phyloP scores from a whole-genome alignment of 2,329 filamentous ascomycete genomes.

The Aureobasidium sp. region DNA sequence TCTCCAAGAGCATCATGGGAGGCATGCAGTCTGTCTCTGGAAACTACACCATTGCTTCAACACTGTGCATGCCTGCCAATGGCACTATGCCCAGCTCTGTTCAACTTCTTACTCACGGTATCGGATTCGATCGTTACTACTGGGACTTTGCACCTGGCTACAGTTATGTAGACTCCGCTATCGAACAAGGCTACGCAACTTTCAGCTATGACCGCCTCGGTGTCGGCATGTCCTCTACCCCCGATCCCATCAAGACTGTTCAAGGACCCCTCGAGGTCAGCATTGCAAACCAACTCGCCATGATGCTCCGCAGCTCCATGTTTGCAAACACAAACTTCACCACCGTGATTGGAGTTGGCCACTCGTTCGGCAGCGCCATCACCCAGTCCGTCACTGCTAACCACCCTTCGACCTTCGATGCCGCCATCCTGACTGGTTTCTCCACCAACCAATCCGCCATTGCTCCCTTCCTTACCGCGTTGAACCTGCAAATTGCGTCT shows the following conservation, averaged over 20 bases:
- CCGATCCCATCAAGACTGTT: conserved; percentile 32
- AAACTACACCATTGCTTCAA: conserved; percentile 18
- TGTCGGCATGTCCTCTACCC: conserved; percentile 30
- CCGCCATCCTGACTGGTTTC: conserved; percentile 32
- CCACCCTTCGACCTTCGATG: conserved; percentile 44
- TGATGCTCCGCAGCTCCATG: conserved; percentile 23
- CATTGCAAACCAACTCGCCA: conserved; percentile 29
- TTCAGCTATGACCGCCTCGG: conserved; percentile 38
- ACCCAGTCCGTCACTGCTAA: conserved; percentile 47
- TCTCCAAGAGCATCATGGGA: conserved; percentile 15
- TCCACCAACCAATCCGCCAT: conserved; percentile 21
- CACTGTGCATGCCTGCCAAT: conserved; percentile 22
- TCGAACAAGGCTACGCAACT: conserved; percentile 31
- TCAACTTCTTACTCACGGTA: conserved; percentile 35
- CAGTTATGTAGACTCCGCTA: conserved; percentile 35
- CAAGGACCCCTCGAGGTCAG: conserved; percentile 32
- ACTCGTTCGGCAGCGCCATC: conserved; percentile 24
- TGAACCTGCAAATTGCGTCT: conserved; percentile 25
- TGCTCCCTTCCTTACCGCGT: conserved; percentile 20
- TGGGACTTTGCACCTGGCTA: conserved; percentile 32
- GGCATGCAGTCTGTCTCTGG: conserved; percentile 16
- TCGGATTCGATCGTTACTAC: conserved; percentile 30
- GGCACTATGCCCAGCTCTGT: conserved; percentile 21
- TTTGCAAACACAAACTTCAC: conserved; percentile 25
- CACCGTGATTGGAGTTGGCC: conserved; percentile 33